Conservation (phyloP, 345 rosid species). For the Sisymbrium irio region DNA sequence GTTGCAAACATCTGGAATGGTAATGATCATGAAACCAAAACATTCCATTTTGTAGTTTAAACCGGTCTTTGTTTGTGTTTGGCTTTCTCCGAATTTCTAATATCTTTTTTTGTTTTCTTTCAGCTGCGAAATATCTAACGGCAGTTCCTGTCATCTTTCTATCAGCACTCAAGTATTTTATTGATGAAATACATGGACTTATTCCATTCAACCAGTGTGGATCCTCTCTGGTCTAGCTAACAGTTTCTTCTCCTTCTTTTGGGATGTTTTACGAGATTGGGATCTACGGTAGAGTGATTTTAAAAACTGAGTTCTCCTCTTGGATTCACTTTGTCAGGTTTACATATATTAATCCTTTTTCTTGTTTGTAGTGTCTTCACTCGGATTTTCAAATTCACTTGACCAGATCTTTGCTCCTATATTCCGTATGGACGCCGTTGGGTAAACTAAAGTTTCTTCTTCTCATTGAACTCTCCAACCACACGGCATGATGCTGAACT, state of each 20-base stretch:
- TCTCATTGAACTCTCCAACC: neutral
- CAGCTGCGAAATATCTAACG: slow-evolving; percentile 89
- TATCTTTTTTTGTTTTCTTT: slow-evolving; percentile 23
- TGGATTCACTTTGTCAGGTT: neutral
- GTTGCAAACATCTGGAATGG: slow-evolving; percentile 78
- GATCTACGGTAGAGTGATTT: slow-evolving; percentile 69
- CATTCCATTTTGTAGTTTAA: neutral
- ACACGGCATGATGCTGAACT: neutral
- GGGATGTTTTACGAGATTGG: slow-evolving; percentile 97
- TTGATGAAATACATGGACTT: slow-evolving; percentile 70
- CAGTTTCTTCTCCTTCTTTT: slow-evolving; percentile 84
- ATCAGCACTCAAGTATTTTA: slow-evolving; percentile 89
- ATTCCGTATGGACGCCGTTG: slow-evolving; percentile 68
- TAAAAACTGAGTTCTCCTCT: slow-evolving; percentile 7
- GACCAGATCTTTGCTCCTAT: slow-evolving; percentile 51
- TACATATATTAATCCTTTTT: neutral
- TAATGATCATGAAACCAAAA: slow-evolving; percentile 20
- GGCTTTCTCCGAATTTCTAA: neutral
- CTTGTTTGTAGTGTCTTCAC: slow-evolving; percentile 64
- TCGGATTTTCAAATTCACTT: slow-evolving; percentile 75
- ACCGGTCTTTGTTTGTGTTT: neutral
- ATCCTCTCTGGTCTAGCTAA: slow-evolving; percentile 76
- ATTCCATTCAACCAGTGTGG: slow-evolving; percentile 87
- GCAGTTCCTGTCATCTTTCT: slow-evolving; percentile 94
- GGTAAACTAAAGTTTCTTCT: slow-evolving; percentile 46